These are phyloP conservation scores for Boletus sp. DNA, from an alignment of 1,284 basidiomycete genomes.

Conservation along the genomic window DNA sequence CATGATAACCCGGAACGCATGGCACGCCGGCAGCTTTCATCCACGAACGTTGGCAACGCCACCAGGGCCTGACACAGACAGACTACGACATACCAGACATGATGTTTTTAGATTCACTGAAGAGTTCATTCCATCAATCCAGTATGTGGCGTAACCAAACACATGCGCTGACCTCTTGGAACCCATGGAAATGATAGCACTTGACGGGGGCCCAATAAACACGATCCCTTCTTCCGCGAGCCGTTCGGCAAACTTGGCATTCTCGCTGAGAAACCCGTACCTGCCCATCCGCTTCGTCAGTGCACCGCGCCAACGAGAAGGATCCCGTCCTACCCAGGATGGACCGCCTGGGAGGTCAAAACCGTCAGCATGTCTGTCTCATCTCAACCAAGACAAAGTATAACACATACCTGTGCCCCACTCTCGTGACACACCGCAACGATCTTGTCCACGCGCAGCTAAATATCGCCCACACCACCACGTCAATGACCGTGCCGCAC, in stretches of 20 bases:
- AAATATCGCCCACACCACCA: neutral
- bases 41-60: conserved; percentile 13
- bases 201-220: conserved; percentile 94
- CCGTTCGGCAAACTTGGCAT: conserved; percentile 85
- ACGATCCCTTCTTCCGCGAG: conserved; percentile 89
- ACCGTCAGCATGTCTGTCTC: conserved; percentile 7
- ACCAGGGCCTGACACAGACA: neutral
- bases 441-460: conserved; percentile 90
- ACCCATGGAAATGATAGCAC: conserved; percentile 93
- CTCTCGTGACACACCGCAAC: conserved; percentile 78
- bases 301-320: neutral
- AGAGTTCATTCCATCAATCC: conserved; percentile 3
- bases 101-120: conserved; percentile 85
- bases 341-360: conserved; percentile 60
- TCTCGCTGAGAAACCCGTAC: conserved; percentile 94
- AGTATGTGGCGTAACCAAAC: neutral
- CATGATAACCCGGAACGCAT: conserved; percentile 92
- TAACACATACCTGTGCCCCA: conserved; percentile 75
- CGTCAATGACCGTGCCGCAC: too few relatives aligned
- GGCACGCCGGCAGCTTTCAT: conserved; percentile 81
- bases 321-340: conserved; percentile 63
- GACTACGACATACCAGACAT: conserved; percentile 67
- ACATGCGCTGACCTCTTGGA: conserved; percentile 66
- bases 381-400: neutral
- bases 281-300: conserved; percentile 41